Evolutionary conservation across 805 yeast species (phyloP).

Genomic region (Brettanomyces sp.): DNA sequence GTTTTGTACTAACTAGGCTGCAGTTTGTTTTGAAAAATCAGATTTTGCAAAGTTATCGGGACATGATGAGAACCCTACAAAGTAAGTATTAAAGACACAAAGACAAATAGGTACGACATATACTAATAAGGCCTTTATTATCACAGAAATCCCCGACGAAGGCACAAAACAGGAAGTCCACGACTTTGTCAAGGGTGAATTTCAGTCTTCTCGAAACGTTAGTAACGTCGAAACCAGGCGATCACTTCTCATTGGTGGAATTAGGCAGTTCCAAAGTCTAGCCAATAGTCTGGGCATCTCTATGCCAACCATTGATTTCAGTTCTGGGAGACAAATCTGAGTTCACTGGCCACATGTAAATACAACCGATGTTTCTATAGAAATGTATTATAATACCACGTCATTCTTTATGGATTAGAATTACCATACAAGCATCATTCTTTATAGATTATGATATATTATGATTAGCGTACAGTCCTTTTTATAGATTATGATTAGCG

Average conservation of each 20-base stretch:
- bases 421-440: too few relatives aligned
- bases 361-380: too few relatives aligned
- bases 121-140: background rate
- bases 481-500: too few relatives aligned
- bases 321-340: background rate
- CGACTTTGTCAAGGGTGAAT: slow-evolving; percentile 24
- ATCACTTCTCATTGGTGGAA: slow-evolving; percentile 25
- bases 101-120: background rate
- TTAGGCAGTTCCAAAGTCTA: slow-evolving; percentile 24
- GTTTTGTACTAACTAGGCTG: background rate
- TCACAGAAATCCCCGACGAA: slow-evolving; percentile 16
- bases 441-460: too few relatives aligned
- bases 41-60: slow-evolving; percentile 22
- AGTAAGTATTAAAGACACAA: slow-evolving; percentile 13
- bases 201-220: slow-evolving; percentile 14
- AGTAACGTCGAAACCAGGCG: slow-evolving; percentile 18
- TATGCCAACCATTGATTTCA: slow-evolving; percentile 12
- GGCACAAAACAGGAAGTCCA: slow-evolving; percentile 15
- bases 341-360: too few relatives aligned
- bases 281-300: slow-evolving; percentile 21
- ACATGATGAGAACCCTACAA: slow-evolving; percentile 20
- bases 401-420: too few relatives aligned
- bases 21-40: slow-evolving; percentile 23
- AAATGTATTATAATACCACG: too few relatives aligned
- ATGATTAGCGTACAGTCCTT: too few relatives aligned